Conservation (phyloP, 148 eudicot genomes). For the Rhododendron williamsianum region DNA sequence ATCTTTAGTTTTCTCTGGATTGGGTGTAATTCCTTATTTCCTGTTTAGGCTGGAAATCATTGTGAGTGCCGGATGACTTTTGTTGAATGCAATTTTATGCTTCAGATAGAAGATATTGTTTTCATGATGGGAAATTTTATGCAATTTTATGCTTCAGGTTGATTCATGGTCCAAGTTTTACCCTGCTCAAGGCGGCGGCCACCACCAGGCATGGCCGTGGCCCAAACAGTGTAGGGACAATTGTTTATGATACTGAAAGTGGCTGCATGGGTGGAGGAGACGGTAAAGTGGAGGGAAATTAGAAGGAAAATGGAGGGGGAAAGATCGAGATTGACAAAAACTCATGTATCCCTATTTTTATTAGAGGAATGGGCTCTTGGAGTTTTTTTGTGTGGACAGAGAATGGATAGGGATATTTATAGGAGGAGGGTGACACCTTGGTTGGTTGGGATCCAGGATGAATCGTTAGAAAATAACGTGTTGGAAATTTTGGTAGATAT, state of each 20-base stretch:
- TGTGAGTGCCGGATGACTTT: too few relatives aligned
- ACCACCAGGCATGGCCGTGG: background rate
- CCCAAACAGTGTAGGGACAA: background rate
- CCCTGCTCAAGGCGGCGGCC: background rate
- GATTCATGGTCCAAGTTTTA: background rate
- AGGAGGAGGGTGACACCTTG: background rate
- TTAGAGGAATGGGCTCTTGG: too few relatives aligned
- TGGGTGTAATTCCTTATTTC: too few relatives aligned
- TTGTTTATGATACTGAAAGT: background rate
- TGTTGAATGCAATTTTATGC: too few relatives aligned
- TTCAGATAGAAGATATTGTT: too few relatives aligned
- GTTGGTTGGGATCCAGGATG: background rate
- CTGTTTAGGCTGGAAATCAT: too few relatives aligned
- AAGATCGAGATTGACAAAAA: background rate
- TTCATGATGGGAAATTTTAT: too few relatives aligned
- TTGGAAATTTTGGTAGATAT: background rate
- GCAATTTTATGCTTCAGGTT: background rate
- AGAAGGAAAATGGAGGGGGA: background rate
- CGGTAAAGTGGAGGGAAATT: slow-evolving; percentile 16
- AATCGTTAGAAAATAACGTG: background rate
- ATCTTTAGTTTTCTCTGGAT: too few relatives aligned
- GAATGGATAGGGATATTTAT: background rate
- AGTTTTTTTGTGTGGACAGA: background rate
- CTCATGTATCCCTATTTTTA: background rate
- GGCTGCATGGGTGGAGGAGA: background rate